Percentiles rank a stretch among this genome's conserved stretches.
These are phyloP conservation scores for Leptographium wingfieldii DNA, from an alignment of 2,329 filamentous ascomycete genomes.

Conservation along the genomic window DNA sequence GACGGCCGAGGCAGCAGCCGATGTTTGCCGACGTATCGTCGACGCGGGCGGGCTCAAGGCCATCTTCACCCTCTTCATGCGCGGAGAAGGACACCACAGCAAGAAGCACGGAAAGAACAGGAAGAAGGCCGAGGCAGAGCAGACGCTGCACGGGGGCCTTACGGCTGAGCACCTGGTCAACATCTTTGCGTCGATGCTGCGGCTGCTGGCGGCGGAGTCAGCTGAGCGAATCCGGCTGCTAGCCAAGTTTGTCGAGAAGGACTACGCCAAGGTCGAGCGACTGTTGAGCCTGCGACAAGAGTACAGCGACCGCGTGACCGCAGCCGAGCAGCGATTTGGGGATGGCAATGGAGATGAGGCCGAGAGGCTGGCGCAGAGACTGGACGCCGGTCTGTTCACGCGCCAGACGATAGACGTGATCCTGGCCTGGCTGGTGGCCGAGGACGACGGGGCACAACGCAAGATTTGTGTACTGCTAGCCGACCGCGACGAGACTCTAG, in stretches of 20 bases:
- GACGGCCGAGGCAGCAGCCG: slow-evolving; percentile 25
- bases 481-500: slow-evolving; percentile 54
- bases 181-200: slow-evolving; percentile 72
- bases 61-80: slow-evolving; percentile 79
- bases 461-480: slow-evolving; percentile 52
- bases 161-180: slow-evolving; percentile 70
- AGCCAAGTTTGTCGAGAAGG: slow-evolving; percentile 91
- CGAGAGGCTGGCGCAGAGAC: slow-evolving; percentile 60
- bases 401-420: slow-evolving; percentile 76
- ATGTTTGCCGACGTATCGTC: slow-evolving; percentile 64
- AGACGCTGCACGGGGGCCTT: slow-evolving; percentile 43
- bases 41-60: slow-evolving; percentile 76
- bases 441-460: slow-evolving; percentile 63
- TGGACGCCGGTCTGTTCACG: slow-evolving; percentile 76
- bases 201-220: slow-evolving; percentile 65
- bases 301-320: slow-evolving; percentile 49
- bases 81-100: slow-evolving; percentile 31
- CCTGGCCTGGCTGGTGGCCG: slow-evolving; percentile 81
- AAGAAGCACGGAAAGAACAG: slow-evolving; percentile 5
- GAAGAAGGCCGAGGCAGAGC: background rate
- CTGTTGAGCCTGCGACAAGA: slow-evolving; percentile 59
- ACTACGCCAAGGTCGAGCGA: slow-evolving; percentile 73
- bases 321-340: slow-evolving; percentile 50
- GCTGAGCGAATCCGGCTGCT: slow-evolving; percentile 68
- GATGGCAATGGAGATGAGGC: slow-evolving; percentile 47